phyloP scores from a whole-genome alignment of 257 asterid species.

The Jacaranda mimosifolia region DNA sequence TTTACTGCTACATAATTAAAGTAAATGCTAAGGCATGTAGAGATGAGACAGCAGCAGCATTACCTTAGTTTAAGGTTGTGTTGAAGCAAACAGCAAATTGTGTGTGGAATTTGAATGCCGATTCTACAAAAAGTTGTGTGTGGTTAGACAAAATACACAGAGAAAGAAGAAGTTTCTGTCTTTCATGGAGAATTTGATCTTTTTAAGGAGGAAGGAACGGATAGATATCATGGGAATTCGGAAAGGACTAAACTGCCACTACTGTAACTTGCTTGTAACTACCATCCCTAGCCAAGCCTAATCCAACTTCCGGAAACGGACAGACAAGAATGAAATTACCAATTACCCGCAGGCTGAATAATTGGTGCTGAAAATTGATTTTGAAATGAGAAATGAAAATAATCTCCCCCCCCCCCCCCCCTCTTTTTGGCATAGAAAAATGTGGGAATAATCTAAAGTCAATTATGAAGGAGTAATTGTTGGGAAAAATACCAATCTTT shows the following conservation, averaged over 20 bases:
- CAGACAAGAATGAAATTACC: not conserved
- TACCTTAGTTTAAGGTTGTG: slow-evolving; percentile 29
- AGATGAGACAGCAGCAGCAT: not conserved
- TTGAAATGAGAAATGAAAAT: not conserved
- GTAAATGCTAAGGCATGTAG: not conserved
- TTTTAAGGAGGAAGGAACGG: not conserved
- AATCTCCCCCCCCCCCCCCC: no score
- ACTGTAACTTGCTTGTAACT: slow-evolving; percentile 27
- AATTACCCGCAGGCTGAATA: not conserved
- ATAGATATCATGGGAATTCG: not conserved
- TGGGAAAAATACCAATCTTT: no score
- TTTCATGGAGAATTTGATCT: slow-evolving; percentile 4
- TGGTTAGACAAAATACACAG: not conserved
- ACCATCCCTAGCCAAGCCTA: slow-evolving; percentile 11
- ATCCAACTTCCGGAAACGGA: not conserved
- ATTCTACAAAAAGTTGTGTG: slow-evolving; percentile 12
- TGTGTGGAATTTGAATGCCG: slow-evolving; percentile 32
- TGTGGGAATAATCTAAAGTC: no score
- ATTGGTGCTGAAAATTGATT: not conserved
- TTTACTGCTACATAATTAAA: not conserved
- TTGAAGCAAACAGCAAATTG: slow-evolving; percentile 3
- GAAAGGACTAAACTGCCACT: slow-evolving; percentile 45
- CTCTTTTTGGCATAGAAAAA: no score
- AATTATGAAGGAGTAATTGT: no score
- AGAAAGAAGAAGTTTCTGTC: slow-evolving; percentile 10